Conservation (phyloP, 2,329 filamentous ascomycete genomes). For the Akanthomyces muscarius region DNA sequence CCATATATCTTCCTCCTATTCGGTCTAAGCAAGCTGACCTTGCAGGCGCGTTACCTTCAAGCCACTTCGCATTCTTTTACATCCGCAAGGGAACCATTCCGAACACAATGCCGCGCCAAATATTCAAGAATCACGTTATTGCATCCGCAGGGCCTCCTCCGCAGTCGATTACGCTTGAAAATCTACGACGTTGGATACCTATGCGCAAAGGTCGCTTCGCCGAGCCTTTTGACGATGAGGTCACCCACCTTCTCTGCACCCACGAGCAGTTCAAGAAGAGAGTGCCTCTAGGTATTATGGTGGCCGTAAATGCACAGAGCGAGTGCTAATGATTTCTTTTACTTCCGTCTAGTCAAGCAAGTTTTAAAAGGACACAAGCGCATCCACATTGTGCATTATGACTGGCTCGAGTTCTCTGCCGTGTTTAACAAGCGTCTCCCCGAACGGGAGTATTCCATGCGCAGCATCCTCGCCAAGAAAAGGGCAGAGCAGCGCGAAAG, state of each 20-base stretch:
- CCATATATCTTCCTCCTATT: too few species aligned
- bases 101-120: slow-evolving; percentile 30
- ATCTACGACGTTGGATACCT: slow-evolving; percentile 63
- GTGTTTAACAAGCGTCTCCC: slow-evolving; percentile 29
- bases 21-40: too few species aligned
- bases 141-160: slow-evolving; percentile 57
- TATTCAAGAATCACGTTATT: slow-evolving; percentile 53
- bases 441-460: slow-evolving; percentile 41
- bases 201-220: slow-evolving; percentile 58
- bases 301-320: not conserved
- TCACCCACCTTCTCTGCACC: slow-evolving; percentile 72
- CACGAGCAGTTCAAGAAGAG: slow-evolving; percentile 54
- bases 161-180: slow-evolving; percentile 42
- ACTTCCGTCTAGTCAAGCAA: slow-evolving; percentile 30
- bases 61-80: not conserved
- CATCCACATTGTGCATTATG: slow-evolving; percentile 42
- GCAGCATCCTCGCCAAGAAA: slow-evolving; percentile 27
- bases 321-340: not conserved
- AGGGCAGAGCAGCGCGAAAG: slow-evolving; percentile 31
- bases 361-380: slow-evolving; percentile 34
- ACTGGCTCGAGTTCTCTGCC: slow-evolving; percentile 51
- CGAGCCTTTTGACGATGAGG: slow-evolving; percentile 44
- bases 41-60: not conserved
- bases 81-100: not conserved
- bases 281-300: slow-evolving; percentile 32